phyloP scores from a whole-genome alignment of 202 grass and related monocot species.

The Digitaria exilis region DNA sequence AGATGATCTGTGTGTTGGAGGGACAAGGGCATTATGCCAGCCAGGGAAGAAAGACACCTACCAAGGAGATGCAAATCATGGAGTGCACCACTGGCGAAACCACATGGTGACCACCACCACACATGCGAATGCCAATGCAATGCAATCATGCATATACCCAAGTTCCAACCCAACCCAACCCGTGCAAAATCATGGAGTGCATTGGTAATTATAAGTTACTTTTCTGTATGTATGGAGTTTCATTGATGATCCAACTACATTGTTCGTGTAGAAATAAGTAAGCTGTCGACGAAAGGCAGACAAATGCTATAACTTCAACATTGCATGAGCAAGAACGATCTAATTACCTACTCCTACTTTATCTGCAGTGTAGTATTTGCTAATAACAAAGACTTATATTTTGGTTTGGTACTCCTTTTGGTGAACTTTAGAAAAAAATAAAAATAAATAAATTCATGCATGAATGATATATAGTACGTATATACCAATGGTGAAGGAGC shows the following conservation, averaged over 20 bases:
- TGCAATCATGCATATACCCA: constrained; percentile 39
- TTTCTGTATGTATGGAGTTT: not conserved
- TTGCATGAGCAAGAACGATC: not conserved
- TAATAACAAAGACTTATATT: not conserved
- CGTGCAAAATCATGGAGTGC: constrained; percentile 13
- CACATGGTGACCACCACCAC: constrained; percentile 59
- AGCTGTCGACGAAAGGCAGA: too few species aligned
- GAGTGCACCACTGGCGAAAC: constrained; percentile 42
- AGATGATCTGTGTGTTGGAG: constrained; percentile 10
- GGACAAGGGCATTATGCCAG: constrained; percentile 43
- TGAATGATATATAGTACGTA: too few species aligned
- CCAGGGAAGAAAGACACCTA: constrained; percentile 45
- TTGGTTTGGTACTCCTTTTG: not conserved
- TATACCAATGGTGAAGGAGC: constrained; percentile 75
- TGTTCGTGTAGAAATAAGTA: not conserved
- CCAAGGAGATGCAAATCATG: constrained; percentile 58
- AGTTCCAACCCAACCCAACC: not conserved
- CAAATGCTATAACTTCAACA: too few species aligned
- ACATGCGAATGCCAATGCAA: constrained; percentile 47
- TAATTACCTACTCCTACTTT: not conserved
- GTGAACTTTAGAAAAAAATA: not conserved
- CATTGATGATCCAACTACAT: not conserved
- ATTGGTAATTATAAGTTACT: constrained; percentile 4
- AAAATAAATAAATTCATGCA: not conserved
- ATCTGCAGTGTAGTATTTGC: not conserved